phyloP scores from a whole-genome alignment of 2,329 filamentous ascomycete species.

The Fusarium sublunatum region DNA sequence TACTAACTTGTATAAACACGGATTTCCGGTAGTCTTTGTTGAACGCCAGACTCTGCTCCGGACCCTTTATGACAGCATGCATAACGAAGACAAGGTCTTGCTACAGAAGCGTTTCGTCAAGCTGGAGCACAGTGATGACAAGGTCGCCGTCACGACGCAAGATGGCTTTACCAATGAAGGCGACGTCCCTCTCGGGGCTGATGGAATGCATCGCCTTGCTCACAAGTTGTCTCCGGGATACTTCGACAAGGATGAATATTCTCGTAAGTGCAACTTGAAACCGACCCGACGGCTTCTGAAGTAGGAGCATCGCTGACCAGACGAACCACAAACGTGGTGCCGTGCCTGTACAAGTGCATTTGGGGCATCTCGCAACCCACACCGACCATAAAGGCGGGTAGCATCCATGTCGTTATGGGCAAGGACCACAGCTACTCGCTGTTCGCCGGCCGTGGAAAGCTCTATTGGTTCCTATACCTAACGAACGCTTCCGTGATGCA shows the following conservation, averaged over 20 bases:
- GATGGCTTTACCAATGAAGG: slow-evolving; percentile 42
- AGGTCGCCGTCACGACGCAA: background rate
- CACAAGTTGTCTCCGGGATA: slow-evolving; percentile 4
- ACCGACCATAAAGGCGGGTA: too few relatives aligned
- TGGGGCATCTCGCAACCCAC: slow-evolving; percentile 1
- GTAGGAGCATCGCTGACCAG: too few relatives aligned
- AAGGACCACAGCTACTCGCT: too few relatives aligned
- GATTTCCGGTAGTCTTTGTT: slow-evolving; percentile 50
- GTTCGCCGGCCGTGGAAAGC: slow-evolving; percentile 6
- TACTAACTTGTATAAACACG: too few relatives aligned
- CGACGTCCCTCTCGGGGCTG: slow-evolving; percentile 53
- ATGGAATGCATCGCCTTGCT: slow-evolving; percentile 50
- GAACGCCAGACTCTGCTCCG: slow-evolving; percentile 52
- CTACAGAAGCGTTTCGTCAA: slow-evolving; percentile 27
- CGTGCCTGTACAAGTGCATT: slow-evolving; percentile 20
- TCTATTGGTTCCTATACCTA: slow-evolving; percentile 12
- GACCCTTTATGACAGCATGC: slow-evolving; percentile 49
- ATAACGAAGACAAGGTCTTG: slow-evolving; percentile 43
- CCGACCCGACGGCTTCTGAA: too few relatives aligned
- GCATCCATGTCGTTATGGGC: too few relatives aligned
- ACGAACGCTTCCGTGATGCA: background rate
- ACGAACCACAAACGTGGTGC: too few relatives aligned
- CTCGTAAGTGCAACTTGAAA: too few relatives aligned
- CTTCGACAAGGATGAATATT: slow-evolving; percentile 23
- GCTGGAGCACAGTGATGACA: background rate